phyloP scores from a whole-genome alignment of 2,329 filamentous ascomycete genomes.

The Stagonosporopsis rhizophila region DNA sequence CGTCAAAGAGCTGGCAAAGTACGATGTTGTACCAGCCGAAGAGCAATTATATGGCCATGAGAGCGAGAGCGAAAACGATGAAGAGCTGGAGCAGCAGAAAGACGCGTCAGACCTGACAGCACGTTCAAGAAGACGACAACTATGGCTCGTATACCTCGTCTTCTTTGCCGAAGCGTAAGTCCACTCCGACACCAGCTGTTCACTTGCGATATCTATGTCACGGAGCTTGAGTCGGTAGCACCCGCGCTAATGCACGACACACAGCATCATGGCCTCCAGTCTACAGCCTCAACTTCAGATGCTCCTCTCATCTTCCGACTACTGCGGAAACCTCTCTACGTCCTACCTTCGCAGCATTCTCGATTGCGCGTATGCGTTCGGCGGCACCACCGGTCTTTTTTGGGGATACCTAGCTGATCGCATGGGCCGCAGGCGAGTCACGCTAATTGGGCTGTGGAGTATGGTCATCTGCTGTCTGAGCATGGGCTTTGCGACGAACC shows the following conservation, averaged over 20 bases:
- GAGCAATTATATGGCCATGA: slow-evolving; percentile 35
- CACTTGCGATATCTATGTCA: background rate
- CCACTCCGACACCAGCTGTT: background rate
- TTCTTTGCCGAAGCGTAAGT: slow-evolving; percentile 57
- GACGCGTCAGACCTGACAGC: slow-evolving; percentile 23
- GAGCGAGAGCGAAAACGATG: slow-evolving; percentile 35
- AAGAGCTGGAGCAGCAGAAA: slow-evolving; percentile 40
- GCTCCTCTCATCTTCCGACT: slow-evolving; percentile 53
- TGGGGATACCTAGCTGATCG: slow-evolving; percentile 56
- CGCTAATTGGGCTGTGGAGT: slow-evolving; percentile 52
- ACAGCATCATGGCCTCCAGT: slow-evolving; percentile 57
- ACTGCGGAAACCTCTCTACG: slow-evolving; percentile 54
- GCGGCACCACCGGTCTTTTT: slow-evolving; percentile 53
- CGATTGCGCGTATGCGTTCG: slow-evolving; percentile 58
- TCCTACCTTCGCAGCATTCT: slow-evolving; percentile 57
- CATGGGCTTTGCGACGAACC: slow-evolving; percentile 56
- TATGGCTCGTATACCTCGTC: slow-evolving; percentile 55
- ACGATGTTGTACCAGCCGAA: slow-evolving; percentile 47
- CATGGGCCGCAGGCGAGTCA: slow-evolving; percentile 54
- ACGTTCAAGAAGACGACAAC: slow-evolving; percentile 38
- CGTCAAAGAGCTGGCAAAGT: slow-evolving; percentile 52
- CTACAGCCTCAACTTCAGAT: slow-evolving; percentile 57
- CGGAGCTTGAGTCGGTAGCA: slow-evolving; percentile 15
- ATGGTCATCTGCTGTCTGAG: slow-evolving; percentile 55
- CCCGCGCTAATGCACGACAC: slow-evolving; percentile 20